Percentiles rank a stretch among this genome's conserved stretches.
These are phyloP conservation scores for Lindgomyces ingoldianus DNA, from an alignment of 495 filamentous ascomycete genomes.

Conservation along the genomic window DNA sequence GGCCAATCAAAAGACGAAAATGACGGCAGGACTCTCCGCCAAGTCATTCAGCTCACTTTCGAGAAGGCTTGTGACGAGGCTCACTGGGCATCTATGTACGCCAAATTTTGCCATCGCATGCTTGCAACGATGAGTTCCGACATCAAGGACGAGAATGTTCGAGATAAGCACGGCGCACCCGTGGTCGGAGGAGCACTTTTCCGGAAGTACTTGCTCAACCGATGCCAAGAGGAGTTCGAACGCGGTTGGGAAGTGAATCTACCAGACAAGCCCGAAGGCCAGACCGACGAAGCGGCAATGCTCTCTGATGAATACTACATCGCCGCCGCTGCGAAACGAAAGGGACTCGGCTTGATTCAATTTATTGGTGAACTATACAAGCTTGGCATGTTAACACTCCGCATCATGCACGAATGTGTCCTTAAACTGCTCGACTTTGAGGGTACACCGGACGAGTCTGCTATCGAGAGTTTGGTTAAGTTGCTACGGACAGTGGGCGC, in stretches of 20 bases:
- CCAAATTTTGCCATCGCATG: constrained; percentile 98
- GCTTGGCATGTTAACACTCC: constrained; percentile 95
- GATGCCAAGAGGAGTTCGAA: constrained; percentile 98
- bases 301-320: constrained; percentile 96
- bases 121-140: constrained; percentile 91
- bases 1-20: constrained; percentile 92
- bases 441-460: constrained; percentile 89
- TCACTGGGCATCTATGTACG: constrained; percentile 99
- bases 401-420: constrained; percentile 99
- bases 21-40: constrained; percentile 90
- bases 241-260: constrained; percentile 94
- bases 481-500: constrained; percentile 81
- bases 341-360: constrained; percentile 95
- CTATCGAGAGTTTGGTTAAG: constrained; percentile 91
- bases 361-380: constrained; percentile 99
- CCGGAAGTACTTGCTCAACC: constrained; percentile 97
- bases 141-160: constrained; percentile 91
- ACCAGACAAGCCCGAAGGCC: constrained; percentile 76
- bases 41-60: constrained; percentile 98
- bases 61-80: constrained; percentile 99
- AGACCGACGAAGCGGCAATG: constrained; percentile 71
- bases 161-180: constrained; percentile 79
- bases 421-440: constrained; percentile 95
- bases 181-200: constrained; percentile 92
- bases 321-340: constrained; percentile 93